A percentile compares a stretch with the other conserved stretches of the same genome.
These are phyloP conservation scores for Paraconiothyrium brasiliense DNA, from an alignment of 2,329 filamentous ascomycete species.

Conservation along the genomic window DNA sequence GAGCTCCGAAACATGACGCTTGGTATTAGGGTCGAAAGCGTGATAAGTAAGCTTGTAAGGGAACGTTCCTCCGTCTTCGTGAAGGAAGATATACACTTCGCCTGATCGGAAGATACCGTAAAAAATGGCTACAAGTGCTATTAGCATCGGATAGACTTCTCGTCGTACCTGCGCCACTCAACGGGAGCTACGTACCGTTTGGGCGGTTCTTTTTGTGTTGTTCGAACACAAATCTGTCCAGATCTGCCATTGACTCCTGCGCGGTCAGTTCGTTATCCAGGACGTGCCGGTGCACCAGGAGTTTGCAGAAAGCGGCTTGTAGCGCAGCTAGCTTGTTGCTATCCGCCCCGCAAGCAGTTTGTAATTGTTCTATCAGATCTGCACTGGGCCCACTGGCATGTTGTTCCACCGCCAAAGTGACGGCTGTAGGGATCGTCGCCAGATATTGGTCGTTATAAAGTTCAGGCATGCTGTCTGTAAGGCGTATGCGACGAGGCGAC, in stretches of 20 bases:
- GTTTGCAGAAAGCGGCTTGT: neutral
- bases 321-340: neutral
- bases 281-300: neutral
- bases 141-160: neutral
- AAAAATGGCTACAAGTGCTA: neutral
- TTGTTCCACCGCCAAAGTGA: neutral
- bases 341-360: neutral
- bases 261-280: neutral
- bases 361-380: neutral
- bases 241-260: neutral
- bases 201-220: neutral
- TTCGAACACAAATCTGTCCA: neutral
- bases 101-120: neutral
- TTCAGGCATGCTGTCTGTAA: neutral
- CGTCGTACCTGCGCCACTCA: too few relatives aligned
- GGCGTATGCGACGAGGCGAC: neutral
- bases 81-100: neutral
- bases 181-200: neutral
- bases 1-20: neutral
- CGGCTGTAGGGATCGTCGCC: neutral
- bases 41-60: slow-evolving; percentile 3
- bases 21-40: neutral
- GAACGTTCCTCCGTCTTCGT: neutral
- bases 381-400: neutral
- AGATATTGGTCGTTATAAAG: neutral